Evolutionary conservation across 2,329 filamentous ascomycete genomes (phyloP), one percentile per base, ranked within the genome.

Genomic region (Fusarium heterosporum): DNA sequence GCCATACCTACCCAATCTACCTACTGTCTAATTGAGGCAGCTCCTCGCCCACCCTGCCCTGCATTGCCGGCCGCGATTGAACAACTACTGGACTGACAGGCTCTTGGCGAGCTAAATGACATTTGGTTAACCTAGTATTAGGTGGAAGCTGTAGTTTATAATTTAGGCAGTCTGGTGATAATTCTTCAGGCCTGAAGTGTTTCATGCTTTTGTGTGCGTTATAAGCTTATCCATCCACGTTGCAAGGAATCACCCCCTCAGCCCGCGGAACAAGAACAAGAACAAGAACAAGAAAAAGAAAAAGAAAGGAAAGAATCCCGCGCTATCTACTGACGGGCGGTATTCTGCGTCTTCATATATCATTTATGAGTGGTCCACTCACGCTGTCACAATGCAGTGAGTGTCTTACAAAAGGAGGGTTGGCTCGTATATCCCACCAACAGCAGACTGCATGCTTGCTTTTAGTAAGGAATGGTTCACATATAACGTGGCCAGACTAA

Each of bases 291-390:
- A n/a, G 32, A 36, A 12, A 14, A 14, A 16, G 16, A 36, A 36
- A 36, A 36, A 36, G 34, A 36, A 36, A 36, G 11, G 16, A 17
- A 36, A 36, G 34, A 13, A 30, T 30, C 16, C 16, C 26, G 17
- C 30, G 49, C 32, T 28, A n/a, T 12, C 8, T 25, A 9, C 4
- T 25, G n/a, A 16, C 14, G 11, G 34, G 34, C 16, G n/a, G 34
- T 8, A 29, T 9, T 50, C 26, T 34, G 32, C 22, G 17, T 36
- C 48, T 36, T 47, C 41, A 56, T 36, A 41, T 30, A 56, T 62
- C 59, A 61, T 55, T 43, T 61, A 43, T 48, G 49, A 61, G 56
- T n/a, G 28, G 17, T 19, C 45, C 36, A 22, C 22, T 46, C 39
- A n/a, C 28, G 16, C 28, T 55, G 57, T 61, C 41, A 61, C n/a